Conservation (phyloP, 1,284 basidiomycete genomes). For the Gomphus bonarii region DNA sequence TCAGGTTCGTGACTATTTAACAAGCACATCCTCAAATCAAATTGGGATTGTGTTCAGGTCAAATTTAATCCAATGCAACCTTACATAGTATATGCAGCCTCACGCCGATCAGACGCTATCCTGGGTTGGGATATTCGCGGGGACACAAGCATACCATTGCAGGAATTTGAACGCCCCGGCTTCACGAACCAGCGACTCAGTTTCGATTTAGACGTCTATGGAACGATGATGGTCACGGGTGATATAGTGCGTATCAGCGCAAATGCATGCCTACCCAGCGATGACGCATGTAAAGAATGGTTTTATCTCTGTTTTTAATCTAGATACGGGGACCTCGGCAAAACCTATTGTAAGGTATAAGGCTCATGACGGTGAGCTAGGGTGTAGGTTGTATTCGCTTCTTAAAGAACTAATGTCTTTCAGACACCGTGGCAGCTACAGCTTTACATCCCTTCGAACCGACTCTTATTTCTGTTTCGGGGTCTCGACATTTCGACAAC, state of each 20-base stretch:
- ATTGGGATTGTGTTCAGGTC: slow-evolving; percentile 35
- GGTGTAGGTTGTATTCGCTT: background rate
- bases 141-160: slow-evolving; percentile 39
- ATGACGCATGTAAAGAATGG: slow-evolving; percentile 16
- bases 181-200: slow-evolving; percentile 66
- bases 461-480: slow-evolving; percentile 45
- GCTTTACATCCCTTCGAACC: slow-evolving; percentile 50
- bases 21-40: background rate
- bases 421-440: slow-evolving; percentile 54
- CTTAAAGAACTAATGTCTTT: background rate
- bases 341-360: slow-evolving; percentile 13
- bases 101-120: slow-evolving; percentile 53
- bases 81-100: slow-evolving; percentile 69
- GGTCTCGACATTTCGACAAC: slow-evolving; percentile 53
- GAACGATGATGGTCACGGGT: slow-evolving; percentile 59
- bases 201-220: slow-evolving; percentile 72
- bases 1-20: slow-evolving; percentile 41
- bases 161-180: slow-evolving; percentile 26
- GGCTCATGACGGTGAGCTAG: slow-evolving; percentile 16
- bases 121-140: slow-evolving; percentile 69
- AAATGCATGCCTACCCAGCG: background rate
- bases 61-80: slow-evolving; percentile 69
- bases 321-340: slow-evolving; percentile 9
- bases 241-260: slow-evolving; percentile 43
- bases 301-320: slow-evolving; percentile 18